A percentile compares a stretch with the other conserved stretches of the same genome.
Evolutionary conservation across 352 stramenopile genomes (phyloP).

Genomic region (Globisporangium parvum): DNA sequence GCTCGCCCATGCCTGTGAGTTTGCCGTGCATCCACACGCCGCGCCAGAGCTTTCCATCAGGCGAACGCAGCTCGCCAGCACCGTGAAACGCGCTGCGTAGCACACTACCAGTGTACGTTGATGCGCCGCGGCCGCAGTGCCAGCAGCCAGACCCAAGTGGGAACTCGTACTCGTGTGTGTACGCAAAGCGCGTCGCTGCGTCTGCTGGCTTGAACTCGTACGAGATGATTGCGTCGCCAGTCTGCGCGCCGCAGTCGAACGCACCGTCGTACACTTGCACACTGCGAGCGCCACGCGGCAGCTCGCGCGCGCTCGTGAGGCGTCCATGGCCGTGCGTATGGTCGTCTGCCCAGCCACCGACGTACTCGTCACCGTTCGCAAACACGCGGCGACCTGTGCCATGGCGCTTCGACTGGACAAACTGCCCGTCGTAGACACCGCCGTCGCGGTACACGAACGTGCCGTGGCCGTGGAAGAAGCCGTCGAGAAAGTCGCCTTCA

Average conservation of each 20-base stretch:
- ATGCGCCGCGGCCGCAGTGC: constrained; percentile 47
- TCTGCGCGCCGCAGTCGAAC: constrained; percentile 42
- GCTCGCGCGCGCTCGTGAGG: constrained; percentile 17
- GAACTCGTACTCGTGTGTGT: constrained; percentile 63
- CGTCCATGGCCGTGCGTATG: constrained; percentile 50
- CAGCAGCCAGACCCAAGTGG: constrained; percentile 46
- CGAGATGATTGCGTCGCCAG: constrained; percentile 29
- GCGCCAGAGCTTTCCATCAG: constrained; percentile 49
- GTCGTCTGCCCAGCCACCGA: constrained; percentile 49
- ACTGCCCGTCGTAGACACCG: constrained; percentile 49
- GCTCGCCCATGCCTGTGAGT: constrained; percentile 39
- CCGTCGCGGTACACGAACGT: constrained; percentile 40
- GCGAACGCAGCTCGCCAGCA: constrained; percentile 36
- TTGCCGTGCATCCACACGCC: constrained; percentile 45
- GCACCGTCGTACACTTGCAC: constrained; percentile 40
- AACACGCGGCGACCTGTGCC: constrained; percentile 45
- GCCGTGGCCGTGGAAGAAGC: constrained; percentile 43
- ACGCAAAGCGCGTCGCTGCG: constrained; percentile 24
- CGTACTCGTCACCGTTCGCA: constrained; percentile 43
- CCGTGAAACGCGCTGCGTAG: constrained; percentile 63
- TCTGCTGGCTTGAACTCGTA: constrained; percentile 32
- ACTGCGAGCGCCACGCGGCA: not conserved
- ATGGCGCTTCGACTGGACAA: constrained; percentile 41
- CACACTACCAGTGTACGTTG: constrained; percentile 49
- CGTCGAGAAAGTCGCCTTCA: constrained; percentile 47